Conservation (phyloP, 106 monocot genomes). For the Acorus gramineus region DNA sequence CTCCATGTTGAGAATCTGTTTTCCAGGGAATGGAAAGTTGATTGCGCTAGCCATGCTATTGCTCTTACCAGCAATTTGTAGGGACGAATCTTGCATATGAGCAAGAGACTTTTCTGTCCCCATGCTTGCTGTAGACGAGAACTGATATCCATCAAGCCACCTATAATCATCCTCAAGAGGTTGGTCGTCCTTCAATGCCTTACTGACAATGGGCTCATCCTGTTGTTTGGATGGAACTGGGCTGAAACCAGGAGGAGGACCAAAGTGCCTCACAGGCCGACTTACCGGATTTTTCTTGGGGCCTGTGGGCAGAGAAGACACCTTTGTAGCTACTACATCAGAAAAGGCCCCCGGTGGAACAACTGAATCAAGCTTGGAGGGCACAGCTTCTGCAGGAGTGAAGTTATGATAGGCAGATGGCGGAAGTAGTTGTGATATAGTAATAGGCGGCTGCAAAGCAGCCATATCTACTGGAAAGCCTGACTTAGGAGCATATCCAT, state of each 20-base stretch:
- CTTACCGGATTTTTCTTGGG: constrained; percentile 67
- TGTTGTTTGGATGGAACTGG: constrained; percentile 26
- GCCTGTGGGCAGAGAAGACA: constrained; percentile 17
- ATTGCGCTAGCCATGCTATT: constrained; percentile 18
- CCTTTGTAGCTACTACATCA: constrained; percentile 19
- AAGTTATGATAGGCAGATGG: background rate
- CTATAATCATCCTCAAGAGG: constrained; percentile 63
- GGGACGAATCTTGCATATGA: constrained; percentile 10
- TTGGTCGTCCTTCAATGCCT: constrained; percentile 10
- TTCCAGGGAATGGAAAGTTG: constrained; percentile 68
- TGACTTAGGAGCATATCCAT: constrained; percentile 20
- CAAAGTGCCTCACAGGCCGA: constrained; percentile 61
- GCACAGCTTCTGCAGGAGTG: constrained; percentile 9
- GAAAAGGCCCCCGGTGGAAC: constrained; percentile 14
- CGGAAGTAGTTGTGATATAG: constrained; percentile 11
- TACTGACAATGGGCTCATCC: constrained; percentile 10
- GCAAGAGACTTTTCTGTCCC: constrained; percentile 14
- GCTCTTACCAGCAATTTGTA: constrained; percentile 1
- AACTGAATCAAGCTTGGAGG: constrained; percentile 43
- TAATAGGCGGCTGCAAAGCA: constrained; percentile 6
- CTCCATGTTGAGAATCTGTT: constrained; percentile 34
- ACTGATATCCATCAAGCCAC: constrained; percentile 77
- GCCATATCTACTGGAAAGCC: constrained; percentile 22
- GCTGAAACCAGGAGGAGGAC: constrained; percentile 92
- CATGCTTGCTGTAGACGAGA: constrained; percentile 17